Percentiles rank a stretch among this genome's conserved stretches.
Evolutionary conservation across 495 filamentous ascomycete species (phyloP).

Genomic region (Pyrenopolyporus hunteri): DNA sequence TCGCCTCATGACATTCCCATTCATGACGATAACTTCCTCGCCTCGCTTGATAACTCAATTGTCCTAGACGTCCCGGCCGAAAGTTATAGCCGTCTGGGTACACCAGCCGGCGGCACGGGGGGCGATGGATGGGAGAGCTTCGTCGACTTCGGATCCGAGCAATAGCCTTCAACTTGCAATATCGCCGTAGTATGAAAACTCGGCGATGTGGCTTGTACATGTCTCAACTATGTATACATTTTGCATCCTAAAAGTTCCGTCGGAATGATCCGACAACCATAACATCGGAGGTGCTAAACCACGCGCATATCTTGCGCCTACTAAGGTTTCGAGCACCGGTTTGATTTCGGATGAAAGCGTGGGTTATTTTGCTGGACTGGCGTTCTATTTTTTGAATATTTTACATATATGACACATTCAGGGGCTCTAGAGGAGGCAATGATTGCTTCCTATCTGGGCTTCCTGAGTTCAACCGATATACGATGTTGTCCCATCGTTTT

Average conservation of each 20-base stretch:
- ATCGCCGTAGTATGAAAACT: not conserved
- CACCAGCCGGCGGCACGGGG: slow-evolving; percentile 13
- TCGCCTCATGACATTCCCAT: not conserved
- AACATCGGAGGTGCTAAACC: not conserved
- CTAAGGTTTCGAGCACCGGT: slow-evolving; percentile 14
- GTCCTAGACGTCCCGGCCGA: slow-evolving; percentile 14
- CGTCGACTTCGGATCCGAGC: slow-evolving; percentile 38
- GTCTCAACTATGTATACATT: not conserved
- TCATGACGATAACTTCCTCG: slow-evolving; percentile 10
- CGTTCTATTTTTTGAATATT: not conserved
- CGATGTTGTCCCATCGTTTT: slow-evolving; percentile 5
- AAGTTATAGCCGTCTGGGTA: slow-evolving; percentile 19
- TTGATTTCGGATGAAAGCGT: slow-evolving; percentile 27
- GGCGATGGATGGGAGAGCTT: slow-evolving; percentile 39
- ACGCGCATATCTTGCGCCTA: slow-evolving; percentile 16
- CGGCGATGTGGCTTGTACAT: slow-evolving; percentile 1
- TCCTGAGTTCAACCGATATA: not conserved
- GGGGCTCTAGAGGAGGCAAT: not conserved
- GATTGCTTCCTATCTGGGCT: not conserved
- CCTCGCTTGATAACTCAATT: slow-evolving; percentile 13
- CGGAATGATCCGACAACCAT: not conserved
- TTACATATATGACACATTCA: not conserved
- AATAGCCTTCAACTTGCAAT: slow-evolving; percentile 10
- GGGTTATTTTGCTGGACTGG: not conserved
- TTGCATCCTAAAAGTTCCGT: not conserved